Base-by-base conservation (phyloP, 179 eudicot species). In the Beta macrorhiza region DNA sequence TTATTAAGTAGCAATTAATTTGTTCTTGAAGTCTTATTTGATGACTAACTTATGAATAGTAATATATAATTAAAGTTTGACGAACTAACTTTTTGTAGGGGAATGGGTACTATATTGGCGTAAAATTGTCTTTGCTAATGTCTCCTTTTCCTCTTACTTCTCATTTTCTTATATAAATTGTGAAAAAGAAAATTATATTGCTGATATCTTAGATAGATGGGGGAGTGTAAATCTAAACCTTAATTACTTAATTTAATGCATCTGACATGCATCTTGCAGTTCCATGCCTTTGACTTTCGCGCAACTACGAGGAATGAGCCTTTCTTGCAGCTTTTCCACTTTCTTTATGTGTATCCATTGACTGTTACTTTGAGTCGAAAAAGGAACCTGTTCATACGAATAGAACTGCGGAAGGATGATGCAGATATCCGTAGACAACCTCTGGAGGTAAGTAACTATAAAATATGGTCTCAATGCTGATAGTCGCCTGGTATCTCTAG, bases 221-320 rank as follows among this genome's bases (percentile, higher is more conserved):
- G 37, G 77, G 73, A 70, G 80, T 76, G 68, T 59, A 57, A 55
- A 74, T 73, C 44, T 59, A 68, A 74, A 44, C 29, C 44, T 73
- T 78, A 49, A 25, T 56, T 82, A 2, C 64, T 75, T 45, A 17
- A 14, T 61, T 78, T 77, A 29, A 42, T 65, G 69, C 80, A 42
- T 58, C 17, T 77, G 53, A 79, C 25, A 72, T 75, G 29, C 72
- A 70, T 79, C 10, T 78, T 89, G 85, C 97, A 97, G 98, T 93
- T 97, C 86, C 95, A 95, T 83, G 99, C 98, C 45, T 94, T 97
- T 83, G 99, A 97, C 87, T 97, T 97, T 82, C 99, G 98, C 78
- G 91, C 89, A 78, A 95, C 91, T 78, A 88, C 94, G 25, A 94
- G 98, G 88, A 97, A 92, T 73, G 99, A 97, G 90, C 99, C 99